Conservation (phyloP, 768 basidiomycete genomes). For the Dioszegia aurantiaca region DNA sequence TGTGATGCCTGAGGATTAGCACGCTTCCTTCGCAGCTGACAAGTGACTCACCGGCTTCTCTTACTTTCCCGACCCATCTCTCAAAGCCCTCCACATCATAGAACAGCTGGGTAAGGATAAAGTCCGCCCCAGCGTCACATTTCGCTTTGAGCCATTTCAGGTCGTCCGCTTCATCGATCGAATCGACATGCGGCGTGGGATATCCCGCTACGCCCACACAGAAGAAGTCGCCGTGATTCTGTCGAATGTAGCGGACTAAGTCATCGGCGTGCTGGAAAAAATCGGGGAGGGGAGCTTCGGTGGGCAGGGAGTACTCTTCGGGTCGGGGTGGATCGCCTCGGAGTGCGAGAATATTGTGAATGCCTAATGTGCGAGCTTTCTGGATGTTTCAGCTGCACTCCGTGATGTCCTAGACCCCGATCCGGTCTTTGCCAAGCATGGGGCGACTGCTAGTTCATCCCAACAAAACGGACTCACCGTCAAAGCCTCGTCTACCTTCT, state of each 20-base stretch:
- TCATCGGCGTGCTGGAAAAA: conserved; percentile 76
- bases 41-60: conserved; percentile 63
- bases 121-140: conserved; percentile 91
- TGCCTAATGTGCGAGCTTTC: conserved; percentile 76
- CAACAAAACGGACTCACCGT: no score
- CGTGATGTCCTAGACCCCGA: no score
- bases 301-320: conserved; percentile 63
- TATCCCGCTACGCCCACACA: conserved; percentile 96
- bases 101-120: conserved; percentile 93
- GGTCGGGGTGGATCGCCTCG: conserved; percentile 94
- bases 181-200: conserved; percentile 57
- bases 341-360: conserved; percentile 85
- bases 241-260: conserved; percentile 85
- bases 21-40: neutral
- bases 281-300: conserved; percentile 30
- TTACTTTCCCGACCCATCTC: conserved; percentile 69
- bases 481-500: conserved; percentile 48
- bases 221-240: conserved; percentile 77
- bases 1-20: conserved; percentile 64
- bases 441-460: no score
- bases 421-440: no score
- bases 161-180: conserved; percentile 54
- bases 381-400: conserved; percentile 28
- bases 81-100: conserved; percentile 90
- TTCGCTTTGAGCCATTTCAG: conserved; percentile 74